These are phyloP conservation scores for Endoconidiophora laricicola DNA, from an alignment of 2,329 filamentous ascomycete species.

Conservation along the genomic window DNA sequence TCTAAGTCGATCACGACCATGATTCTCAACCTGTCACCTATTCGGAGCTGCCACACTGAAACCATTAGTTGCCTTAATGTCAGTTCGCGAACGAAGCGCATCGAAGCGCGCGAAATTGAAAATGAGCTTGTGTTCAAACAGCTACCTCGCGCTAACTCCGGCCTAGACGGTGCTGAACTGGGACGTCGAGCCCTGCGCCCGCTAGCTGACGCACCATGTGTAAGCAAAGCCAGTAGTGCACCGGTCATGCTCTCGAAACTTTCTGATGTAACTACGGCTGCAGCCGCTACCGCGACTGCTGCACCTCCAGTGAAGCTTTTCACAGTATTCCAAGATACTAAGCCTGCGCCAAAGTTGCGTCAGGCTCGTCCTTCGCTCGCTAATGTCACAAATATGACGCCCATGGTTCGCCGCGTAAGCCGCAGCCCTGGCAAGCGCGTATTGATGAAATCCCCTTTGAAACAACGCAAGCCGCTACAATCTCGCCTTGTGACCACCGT, in stretches of 20 bases:
- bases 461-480: constrained; percentile 7
- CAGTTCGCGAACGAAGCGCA: constrained; percentile 87
- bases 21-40: constrained; percentile 84
- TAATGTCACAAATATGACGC: constrained; percentile 5
- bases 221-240: background rate
- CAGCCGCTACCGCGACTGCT: constrained; percentile 28
- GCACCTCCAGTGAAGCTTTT: constrained; percentile 72
- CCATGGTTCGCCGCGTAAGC: background rate
- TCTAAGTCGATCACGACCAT: constrained; percentile 78
- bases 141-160: constrained; percentile 37
- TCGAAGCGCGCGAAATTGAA: constrained; percentile 87
- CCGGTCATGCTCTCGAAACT: background rate
- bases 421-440: constrained; percentile 4
- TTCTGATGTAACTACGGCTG: background rate
- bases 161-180: constrained; percentile 23
- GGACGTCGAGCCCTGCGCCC: constrained; percentile 64
- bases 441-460: constrained; percentile 8
- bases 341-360: constrained; percentile 23
- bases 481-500: background rate
- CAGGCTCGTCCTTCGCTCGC: constrained; percentile 13
- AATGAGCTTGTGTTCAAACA: constrained; percentile 85
- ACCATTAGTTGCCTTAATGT: constrained; percentile 89
- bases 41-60: constrained; percentile 86
- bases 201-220: constrained; percentile 23
- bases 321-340: constrained; percentile 65